Conservation (phyloP, 2,329 filamentous ascomycete genomes). For the Aspergillus sp. region DNA sequence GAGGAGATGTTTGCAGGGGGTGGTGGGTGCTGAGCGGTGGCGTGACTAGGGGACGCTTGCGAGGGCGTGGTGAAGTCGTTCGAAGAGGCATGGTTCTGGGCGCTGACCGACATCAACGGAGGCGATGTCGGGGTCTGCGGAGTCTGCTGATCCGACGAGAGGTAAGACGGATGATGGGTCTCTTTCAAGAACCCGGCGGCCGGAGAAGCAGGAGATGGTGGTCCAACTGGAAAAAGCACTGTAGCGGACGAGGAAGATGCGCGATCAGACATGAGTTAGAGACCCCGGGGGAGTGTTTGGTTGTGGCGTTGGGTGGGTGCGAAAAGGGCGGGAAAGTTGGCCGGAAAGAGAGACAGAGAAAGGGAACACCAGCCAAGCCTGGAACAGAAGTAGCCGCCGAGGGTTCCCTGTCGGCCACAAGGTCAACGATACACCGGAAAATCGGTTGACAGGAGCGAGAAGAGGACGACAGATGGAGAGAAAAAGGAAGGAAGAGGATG, state of each 20-base stretch:
- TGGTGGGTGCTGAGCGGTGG: slow-evolving; percentile 19
- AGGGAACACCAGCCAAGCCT: slow-evolving; percentile 7
- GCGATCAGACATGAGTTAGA: slow-evolving; percentile 32
- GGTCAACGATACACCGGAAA: background rate
- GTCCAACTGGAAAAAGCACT: slow-evolving; percentile 28
- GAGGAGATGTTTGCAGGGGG: slow-evolving; percentile 34
- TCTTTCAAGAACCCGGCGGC: slow-evolving; percentile 33
- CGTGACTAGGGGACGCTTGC: slow-evolving; percentile 39
- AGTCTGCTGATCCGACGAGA: slow-evolving; percentile 23
- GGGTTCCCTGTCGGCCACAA: background rate
- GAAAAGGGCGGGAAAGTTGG: slow-evolving; percentile 1
- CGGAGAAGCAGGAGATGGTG: slow-evolving; percentile 38
- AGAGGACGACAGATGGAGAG: slow-evolving; percentile 13
- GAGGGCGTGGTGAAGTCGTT: slow-evolving; percentile 34
- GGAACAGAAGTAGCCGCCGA: background rate
- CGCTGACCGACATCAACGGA: slow-evolving; percentile 45
- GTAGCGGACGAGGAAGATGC: slow-evolving; percentile 10
- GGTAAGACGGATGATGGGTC: slow-evolving; percentile 15
- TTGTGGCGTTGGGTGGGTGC: slow-evolving; percentile 2
- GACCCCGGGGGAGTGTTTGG: slow-evolving; percentile 4
- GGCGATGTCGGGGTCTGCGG: slow-evolving; percentile 36
- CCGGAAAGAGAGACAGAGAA: background rate
- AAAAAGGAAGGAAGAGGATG: slow-evolving; percentile 2
- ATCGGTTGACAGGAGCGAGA: slow-evolving; percentile 8
- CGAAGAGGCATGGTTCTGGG: slow-evolving; percentile 38